Percentiles rank a stretch among this genome's conserved stretches.
These are phyloP conservation scores for Massarina eburnea DNA, from an alignment of 2,329 filamentous ascomycete species.

Conservation along the genomic window DNA sequence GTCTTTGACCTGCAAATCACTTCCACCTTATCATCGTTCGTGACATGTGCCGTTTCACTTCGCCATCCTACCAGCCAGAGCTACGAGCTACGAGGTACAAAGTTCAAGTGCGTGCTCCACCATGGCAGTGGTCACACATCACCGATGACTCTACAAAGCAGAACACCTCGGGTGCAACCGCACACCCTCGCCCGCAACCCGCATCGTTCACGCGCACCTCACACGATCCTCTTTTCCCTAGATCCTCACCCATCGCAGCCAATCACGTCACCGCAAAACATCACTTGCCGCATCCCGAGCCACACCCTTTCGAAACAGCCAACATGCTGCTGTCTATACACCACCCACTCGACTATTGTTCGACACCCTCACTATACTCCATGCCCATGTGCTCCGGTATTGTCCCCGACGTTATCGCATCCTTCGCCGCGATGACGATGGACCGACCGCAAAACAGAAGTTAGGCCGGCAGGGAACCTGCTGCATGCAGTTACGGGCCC, in stretches of 20 bases:
- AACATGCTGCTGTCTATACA: too few relatives aligned
- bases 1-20: background rate
- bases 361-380: background rate
- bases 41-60: background rate
- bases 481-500: too few relatives aligned
- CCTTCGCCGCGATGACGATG: too few relatives aligned
- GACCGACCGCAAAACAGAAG: too few relatives aligned
- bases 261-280: background rate
- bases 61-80: background rate
- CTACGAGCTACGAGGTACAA: too few relatives aligned
- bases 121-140: too few relatives aligned
- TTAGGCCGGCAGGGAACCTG: too few relatives aligned
- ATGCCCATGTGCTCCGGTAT: background rate
- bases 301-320: background rate
- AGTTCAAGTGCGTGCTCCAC: too few relatives aligned
- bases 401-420: background rate
- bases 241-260: background rate
- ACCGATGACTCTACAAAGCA: slow-evolving; percentile 3
- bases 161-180: slow-evolving; percentile 6
- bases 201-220: slow-evolving; percentile 8
- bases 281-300: background rate
- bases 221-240: background rate
- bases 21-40: background rate
- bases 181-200: slow-evolving; percentile 6
- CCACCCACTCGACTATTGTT: too few relatives aligned